Evolutionary conservation across 257 asterid genomes (phyloP), one percentile per base, ranked within the genome.

Genomic region (Handroanthus guayacan): DNA sequence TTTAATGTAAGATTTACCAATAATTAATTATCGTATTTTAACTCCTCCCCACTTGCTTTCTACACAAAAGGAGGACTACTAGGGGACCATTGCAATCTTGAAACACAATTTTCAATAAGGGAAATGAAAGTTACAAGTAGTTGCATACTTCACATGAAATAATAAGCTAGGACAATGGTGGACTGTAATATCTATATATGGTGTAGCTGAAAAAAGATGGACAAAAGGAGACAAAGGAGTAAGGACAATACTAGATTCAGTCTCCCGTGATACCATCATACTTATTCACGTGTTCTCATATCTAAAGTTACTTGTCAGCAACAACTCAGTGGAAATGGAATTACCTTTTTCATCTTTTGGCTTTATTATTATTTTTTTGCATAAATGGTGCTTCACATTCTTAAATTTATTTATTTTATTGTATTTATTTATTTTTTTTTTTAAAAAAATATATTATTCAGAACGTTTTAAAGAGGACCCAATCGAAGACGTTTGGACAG

Each of bases 181-280:
- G 45, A 4, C 0, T 2, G 16, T 6, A 12, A 12, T 51, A 9
- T 51, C 11, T 47, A 13, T 47, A 14, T 5, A 11, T 34, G 36
- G 11, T 3, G 41, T 2, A 9, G 47, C 9, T n/a, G 31, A 41
- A 43, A 34, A 61, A 36, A 34, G 63, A n/a, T 31, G 38, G 36
- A 37, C 14, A 75, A 9, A 67, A 56, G 41, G 52, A 9, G 67
- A 56, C 48, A 75, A 10, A 55, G 10, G 17, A 25, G 31, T 9
- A 16, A 76, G 63, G 75, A 57, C 70, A 68, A 67, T 57, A 58
- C 63, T 76, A 76, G 80, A 76, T 76, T 76, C 63, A 56, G 75
- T 67, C 62, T 76, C 80, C 62, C 80, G 80, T 76, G 75, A 76
- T 58, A 69, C 68, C 61, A 48, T 58, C n/a, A 41, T 5, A 2